Conservation (phyloP, 345 rosid species). For the Salix purpurea region DNA sequence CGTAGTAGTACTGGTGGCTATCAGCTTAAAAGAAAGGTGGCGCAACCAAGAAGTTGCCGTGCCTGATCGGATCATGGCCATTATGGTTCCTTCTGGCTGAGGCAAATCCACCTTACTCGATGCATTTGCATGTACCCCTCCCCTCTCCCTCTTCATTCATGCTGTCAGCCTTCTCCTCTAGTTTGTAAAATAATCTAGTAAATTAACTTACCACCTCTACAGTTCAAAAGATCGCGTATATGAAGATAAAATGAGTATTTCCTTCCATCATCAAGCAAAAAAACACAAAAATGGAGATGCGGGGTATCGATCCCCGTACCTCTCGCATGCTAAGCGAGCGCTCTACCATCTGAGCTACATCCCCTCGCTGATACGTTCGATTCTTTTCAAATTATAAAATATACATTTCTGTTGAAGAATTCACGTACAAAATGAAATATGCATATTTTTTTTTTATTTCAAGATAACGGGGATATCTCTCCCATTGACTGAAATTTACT, state of each 20-base stretch:
- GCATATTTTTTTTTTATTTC: too few relatives aligned
- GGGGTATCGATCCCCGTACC: slow-evolving; percentile 85
- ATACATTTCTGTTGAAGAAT: too few relatives aligned
- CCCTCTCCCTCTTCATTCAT: too few relatives aligned
- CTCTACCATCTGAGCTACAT: slow-evolving; percentile 90
- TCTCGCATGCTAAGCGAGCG: slow-evolving; percentile 94
- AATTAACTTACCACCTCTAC: fast-evolving
- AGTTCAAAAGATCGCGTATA: too few relatives aligned
- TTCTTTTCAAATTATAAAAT: too few relatives aligned
- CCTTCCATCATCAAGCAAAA: too few relatives aligned
- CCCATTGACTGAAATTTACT: too few relatives aligned
- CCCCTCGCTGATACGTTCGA: slow-evolving; percentile 20
- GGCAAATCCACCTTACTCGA: slow-evolving; percentile 27
- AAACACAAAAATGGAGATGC: slow-evolving; percentile 45
- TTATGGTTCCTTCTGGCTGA: slow-evolving; percentile 31
- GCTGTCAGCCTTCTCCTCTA: background rate
- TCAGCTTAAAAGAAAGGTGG: background rate
- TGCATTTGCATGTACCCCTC: slow-evolving; percentile 12
- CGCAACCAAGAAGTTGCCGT: slow-evolving; percentile 4
- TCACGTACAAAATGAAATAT: too few relatives aligned
- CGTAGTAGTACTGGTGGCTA: too few relatives aligned
- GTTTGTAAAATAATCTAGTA: too few relatives aligned
- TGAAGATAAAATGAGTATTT: too few relatives aligned
- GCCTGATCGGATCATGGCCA: slow-evolving; percentile 15
- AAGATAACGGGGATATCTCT: too few relatives aligned